Base-by-base conservation (phyloP, 2,329 filamentous ascomycete species). In the Macrophomina pseudophaseolina region DNA sequence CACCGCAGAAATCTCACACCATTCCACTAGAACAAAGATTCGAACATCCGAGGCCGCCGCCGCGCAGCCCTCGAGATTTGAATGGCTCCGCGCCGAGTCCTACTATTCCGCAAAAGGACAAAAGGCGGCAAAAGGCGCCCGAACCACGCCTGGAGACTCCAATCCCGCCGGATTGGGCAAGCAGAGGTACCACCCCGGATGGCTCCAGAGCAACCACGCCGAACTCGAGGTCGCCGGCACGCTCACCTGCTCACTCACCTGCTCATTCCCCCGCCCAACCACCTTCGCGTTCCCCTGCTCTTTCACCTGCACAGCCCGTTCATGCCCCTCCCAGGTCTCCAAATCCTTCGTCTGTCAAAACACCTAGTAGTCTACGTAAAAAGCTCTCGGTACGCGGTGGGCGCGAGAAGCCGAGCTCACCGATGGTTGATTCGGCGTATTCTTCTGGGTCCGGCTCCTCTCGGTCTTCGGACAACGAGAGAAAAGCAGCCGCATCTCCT, bases 401-500 rank as follows among this genome's bases (percentile, higher is more conserved):
- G n/a, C 54, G 56, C n/a, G 65, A 66, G 11, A 66, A 63, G 49
- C 46, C 48, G 30, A 54, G 56, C 32, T 66, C 65, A 33, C 66
- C 66, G 12, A 66, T 53, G 56, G 65, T 66, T 18, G 77, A 79
- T 56, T 79, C 77, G 33, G 77, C 77, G 5, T 79, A 79, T 67
- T 78, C 76, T 56, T 79, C 77, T 8, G 71, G 78, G 18, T 59
- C 76, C 23, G 75, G 74, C 48, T 73, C 72, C 33, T 78, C 76
- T 11, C 52, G 52, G 18, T 66, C 65, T 23, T 66, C 56, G 28
- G 65, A 66, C 38, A 48, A 46, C 16, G 65, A 66, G 32, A 42
- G 48, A 32, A 66, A 66, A 38, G 28, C 56, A 1, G 30, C 40
- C 23, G 28, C 30, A 28, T 40, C 53, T 35, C 52, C 64, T 2